Percentiles rank a stretch among this genome's conserved stretches.
Conservation (phyloP, 2,329 filamentous ascomycete species). For the Pseudogymnoascus sp. region DNA sequence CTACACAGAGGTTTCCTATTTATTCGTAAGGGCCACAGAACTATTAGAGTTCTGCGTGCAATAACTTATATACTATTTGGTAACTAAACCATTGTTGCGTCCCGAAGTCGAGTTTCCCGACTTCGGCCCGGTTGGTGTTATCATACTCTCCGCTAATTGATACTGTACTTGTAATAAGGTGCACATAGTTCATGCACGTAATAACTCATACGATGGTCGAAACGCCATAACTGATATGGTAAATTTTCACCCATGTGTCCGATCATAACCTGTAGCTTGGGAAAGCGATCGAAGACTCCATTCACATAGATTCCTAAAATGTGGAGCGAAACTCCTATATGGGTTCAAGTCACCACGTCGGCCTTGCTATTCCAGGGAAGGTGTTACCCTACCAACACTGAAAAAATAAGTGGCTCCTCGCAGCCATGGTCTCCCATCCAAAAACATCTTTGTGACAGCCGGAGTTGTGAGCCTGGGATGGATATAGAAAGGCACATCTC, state of each 20-base stretch:
- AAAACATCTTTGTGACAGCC: slow-evolving; percentile 57
- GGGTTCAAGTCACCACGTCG: slow-evolving; percentile 56
- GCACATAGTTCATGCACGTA: not conserved
- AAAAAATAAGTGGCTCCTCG: slow-evolving; percentile 56
- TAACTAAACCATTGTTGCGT: not conserved
- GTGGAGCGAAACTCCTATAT: slow-evolving; percentile 31
- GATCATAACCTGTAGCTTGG: slow-evolving; percentile 37
- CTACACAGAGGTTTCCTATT: not conserved
- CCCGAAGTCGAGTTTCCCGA: no score
- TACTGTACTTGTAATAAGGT: no score
- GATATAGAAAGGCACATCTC: not conserved
- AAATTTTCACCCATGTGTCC: slow-evolving; percentile 42
- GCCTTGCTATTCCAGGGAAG: slow-evolving; percentile 50
- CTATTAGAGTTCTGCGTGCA: not conserved
- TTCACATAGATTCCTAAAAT: slow-evolving; percentile 42
- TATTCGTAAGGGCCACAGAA: not conserved
- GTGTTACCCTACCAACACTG: slow-evolving; percentile 54
- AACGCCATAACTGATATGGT: slow-evolving; percentile 41
- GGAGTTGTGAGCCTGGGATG: slow-evolving; percentile 39
- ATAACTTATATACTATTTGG: not conserved
- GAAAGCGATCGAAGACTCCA: slow-evolving; percentile 41
- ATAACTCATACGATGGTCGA: slow-evolving; percentile 40
- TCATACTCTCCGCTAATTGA: no score
- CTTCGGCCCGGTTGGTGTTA: no score
- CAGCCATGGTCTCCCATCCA: slow-evolving; percentile 39